These are phyloP conservation scores for Mesembryanthemum crystallinum DNA, from an alignment of 148 eudicot genomes.

Conservation along the genomic window DNA sequence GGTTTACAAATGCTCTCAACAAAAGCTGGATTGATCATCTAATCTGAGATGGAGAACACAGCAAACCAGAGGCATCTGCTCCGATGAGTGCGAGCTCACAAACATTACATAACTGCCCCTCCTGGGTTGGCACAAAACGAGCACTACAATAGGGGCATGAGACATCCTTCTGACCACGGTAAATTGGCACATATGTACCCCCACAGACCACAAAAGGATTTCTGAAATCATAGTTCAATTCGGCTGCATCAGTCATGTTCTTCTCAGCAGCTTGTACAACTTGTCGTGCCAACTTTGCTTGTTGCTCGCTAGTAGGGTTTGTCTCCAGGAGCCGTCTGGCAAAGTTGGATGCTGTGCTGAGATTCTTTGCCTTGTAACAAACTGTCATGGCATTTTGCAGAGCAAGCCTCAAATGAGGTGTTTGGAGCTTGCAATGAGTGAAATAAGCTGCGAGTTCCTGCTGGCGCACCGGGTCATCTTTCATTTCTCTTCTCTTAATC, in stretches of 20 bases:
- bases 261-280: slow-evolving; percentile 77
- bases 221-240: slow-evolving; percentile 89
- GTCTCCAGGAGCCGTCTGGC: slow-evolving; percentile 80
- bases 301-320: slow-evolving; percentile 66
- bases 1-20: slow-evolving; percentile 1
- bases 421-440: slow-evolving; percentile 87
- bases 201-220: slow-evolving; percentile 93
- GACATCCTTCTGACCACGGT: slow-evolving; percentile 75
- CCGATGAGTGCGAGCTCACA: slow-evolving; percentile 83
- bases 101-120: slow-evolving; percentile 75
- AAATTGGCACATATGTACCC: slow-evolving; percentile 79
- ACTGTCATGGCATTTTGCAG: slow-evolving; percentile 69
- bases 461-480: slow-evolving; percentile 68
- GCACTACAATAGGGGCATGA: slow-evolving; percentile 80
- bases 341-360: slow-evolving; percentile 71
- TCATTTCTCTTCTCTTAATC: slow-evolving; percentile 67
- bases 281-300: slow-evolving; percentile 66
- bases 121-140: slow-evolving; percentile 72
- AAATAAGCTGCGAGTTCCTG: slow-evolving; percentile 96
- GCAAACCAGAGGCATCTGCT: slow-evolving; percentile 88
- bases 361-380: slow-evolving; percentile 64
- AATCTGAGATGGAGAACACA: slow-evolving; percentile 83
- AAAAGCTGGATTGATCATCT: slow-evolving; percentile 37
- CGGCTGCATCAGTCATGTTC: slow-evolving; percentile 66
- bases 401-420: slow-evolving; percentile 79